These are phyloP conservation scores for Aspergillus coremiiformis DNA, from an alignment of 495 filamentous ascomycete genomes.

Conservation along the genomic window DNA sequence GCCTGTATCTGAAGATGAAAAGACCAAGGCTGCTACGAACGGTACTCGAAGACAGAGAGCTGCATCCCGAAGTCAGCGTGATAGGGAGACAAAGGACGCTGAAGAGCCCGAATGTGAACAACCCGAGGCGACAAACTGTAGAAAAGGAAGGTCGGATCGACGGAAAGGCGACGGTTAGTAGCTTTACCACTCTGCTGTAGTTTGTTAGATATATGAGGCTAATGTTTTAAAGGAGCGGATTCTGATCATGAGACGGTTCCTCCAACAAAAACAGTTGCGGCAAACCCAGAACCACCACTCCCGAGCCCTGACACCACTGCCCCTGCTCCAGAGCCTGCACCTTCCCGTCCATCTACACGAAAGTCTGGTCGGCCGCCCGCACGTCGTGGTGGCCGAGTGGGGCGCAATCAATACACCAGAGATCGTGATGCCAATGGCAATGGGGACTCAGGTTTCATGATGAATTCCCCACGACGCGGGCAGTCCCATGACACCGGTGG, in stretches of 20 bases:
- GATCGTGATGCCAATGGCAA: slow-evolving; percentile 58
- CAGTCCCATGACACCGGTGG: slow-evolving; percentile 54
- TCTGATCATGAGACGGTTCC: slow-evolving; percentile 35
- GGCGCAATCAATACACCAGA: slow-evolving; percentile 81
- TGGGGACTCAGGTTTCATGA: slow-evolving; percentile 31
- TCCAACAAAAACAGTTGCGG: slow-evolving; percentile 31
- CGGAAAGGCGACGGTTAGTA: slow-evolving; percentile 67
- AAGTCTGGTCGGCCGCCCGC: slow-evolving; percentile 63
- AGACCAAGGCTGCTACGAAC: slow-evolving; percentile 37
- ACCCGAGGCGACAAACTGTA: slow-evolving; percentile 60
- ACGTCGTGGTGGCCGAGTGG: slow-evolving; percentile 57
- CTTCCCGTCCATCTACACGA: slow-evolving; percentile 45
- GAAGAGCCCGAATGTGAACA: slow-evolving; percentile 59
- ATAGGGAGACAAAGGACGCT: slow-evolving; percentile 63
- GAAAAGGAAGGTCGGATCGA: slow-evolving; percentile 67
- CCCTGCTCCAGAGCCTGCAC: slow-evolving; percentile 33
- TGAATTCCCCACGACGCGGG: slow-evolving; percentile 55
- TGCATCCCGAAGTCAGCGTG: slow-evolving; percentile 58
- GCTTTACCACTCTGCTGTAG: neutral
- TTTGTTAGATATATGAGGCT: slow-evolving; percentile 2
- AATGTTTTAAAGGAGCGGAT: slow-evolving; percentile 19
- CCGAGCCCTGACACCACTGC: slow-evolving; percentile 50
- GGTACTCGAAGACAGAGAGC: slow-evolving; percentile 59
- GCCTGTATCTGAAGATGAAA: slow-evolving; percentile 68
- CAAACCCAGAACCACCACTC: slow-evolving; percentile 37